These are phyloP conservation scores for Chaetomium tenue DNA, from an alignment of 495 filamentous ascomycete genomes.

Conservation along the genomic window DNA sequence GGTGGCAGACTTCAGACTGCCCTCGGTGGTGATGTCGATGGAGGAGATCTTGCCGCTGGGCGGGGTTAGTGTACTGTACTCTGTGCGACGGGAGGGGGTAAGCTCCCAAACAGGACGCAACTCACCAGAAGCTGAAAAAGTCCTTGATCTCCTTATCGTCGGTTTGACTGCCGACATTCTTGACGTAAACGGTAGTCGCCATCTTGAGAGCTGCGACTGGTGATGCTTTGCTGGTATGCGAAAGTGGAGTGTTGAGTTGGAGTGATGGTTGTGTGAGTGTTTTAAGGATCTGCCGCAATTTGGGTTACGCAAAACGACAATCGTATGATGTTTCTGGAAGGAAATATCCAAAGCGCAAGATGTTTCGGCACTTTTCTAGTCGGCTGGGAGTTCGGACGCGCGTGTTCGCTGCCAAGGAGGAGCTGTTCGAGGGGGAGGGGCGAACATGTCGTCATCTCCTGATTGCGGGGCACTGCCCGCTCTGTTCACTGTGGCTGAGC, in stretches of 20 bases:
- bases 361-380: neutral
- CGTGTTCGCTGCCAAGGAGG: slow-evolving; percentile 22
- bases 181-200: slow-evolving; percentile 52
- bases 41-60: slow-evolving; percentile 83
- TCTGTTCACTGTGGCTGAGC: slow-evolving; percentile 25
- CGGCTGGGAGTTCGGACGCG: slow-evolving; percentile 13
- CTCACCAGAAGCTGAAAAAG: slow-evolving; percentile 99
- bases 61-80: neutral
- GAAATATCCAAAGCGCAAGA: neutral
- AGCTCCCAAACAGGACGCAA: neutral
- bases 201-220: slow-evolving; percentile 24
- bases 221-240: slow-evolving; percentile 10
- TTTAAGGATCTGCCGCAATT: neutral
- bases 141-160: slow-evolving; percentile 87
- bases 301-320: neutral
- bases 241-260: neutral
- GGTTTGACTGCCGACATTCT: slow-evolving; percentile 78
- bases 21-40: slow-evolving; percentile 70
- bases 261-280: neutral
- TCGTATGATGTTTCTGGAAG: neutral
- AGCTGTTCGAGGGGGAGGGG: neutral
- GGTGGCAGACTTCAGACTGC: slow-evolving; percentile 70
- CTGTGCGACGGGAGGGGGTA: no score
- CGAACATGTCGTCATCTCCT: slow-evolving; percentile 36
- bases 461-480: slow-evolving; percentile 15